Percentiles rank a stretch among this genome's conserved stretches.
These are phyloP conservation scores for Podosphaera fusca DNA, from an alignment of 2,329 filamentous ascomycete species.

Conservation along the genomic window DNA sequence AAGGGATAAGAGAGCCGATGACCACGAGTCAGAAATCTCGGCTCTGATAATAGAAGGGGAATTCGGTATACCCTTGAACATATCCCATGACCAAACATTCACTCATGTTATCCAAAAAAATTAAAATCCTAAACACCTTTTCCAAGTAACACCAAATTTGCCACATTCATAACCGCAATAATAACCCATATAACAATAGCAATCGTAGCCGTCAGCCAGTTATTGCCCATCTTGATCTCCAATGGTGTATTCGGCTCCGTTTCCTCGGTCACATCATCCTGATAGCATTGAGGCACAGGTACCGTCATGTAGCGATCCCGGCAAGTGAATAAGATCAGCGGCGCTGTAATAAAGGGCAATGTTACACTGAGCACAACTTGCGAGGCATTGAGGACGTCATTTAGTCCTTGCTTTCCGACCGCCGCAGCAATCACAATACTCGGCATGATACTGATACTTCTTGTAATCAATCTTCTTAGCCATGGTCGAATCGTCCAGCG, in stretches of 20 bases:
- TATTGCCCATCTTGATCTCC: slow-evolving; percentile 38
- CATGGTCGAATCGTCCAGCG: slow-evolving; percentile 54
- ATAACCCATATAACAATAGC: slow-evolving; percentile 45
- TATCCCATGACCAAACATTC: too few species aligned
- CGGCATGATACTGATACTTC: slow-evolving; percentile 59
- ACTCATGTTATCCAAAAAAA: background rate
- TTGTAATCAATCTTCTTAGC: slow-evolving; percentile 55
- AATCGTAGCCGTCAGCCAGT: slow-evolving; percentile 36
- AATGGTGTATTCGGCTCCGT: slow-evolving; percentile 6
- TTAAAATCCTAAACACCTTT: slow-evolving; percentile 6
- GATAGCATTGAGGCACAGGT: background rate
- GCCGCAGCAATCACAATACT: slow-evolving; percentile 66
- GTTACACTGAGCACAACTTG: slow-evolving; percentile 63
- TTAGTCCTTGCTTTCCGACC: slow-evolving; percentile 47
- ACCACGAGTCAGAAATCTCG: too few species aligned
- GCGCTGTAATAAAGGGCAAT: slow-evolving; percentile 61
- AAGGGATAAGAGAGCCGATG: too few species aligned
- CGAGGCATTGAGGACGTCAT: slow-evolving; percentile 46
- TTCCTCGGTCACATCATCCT: slow-evolving; percentile 6
- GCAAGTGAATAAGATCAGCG: slow-evolving; percentile 69
- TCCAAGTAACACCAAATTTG: slow-evolving; percentile 45
- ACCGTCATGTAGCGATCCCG: slow-evolving; percentile 54
- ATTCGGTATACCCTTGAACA: too few species aligned
- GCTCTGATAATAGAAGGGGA: too few species aligned
- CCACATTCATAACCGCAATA: slow-evolving; percentile 60